A percentile compares a stretch with the other conserved stretches of the same genome.
These are phyloP conservation scores for Anisodus tanguticus DNA, from an alignment of 257 asterid species.

Conservation along the genomic window DNA sequence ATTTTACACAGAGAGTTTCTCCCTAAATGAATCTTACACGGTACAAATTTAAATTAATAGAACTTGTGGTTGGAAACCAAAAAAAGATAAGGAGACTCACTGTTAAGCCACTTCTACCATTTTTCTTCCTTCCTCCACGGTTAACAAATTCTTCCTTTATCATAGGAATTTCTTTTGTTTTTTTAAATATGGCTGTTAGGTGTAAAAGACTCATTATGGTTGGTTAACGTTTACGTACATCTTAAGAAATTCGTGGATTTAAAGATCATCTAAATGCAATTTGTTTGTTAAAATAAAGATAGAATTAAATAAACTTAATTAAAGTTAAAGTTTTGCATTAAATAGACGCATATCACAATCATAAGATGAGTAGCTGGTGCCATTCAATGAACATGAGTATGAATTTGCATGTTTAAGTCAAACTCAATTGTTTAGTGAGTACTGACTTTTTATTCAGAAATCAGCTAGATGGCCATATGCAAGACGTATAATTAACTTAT, in stretches of 20 bases:
- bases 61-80: too few relatives aligned
- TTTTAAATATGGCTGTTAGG: background rate
- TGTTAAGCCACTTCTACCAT: too few relatives aligned
- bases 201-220: background rate
- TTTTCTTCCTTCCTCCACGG: too few relatives aligned
- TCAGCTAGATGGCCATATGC: background rate
- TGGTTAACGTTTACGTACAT: background rate
- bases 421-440: background rate
- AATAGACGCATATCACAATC: conserved; percentile 1
- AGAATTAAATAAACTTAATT: background rate
- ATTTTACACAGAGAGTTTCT: too few relatives aligned
- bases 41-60: too few relatives aligned
- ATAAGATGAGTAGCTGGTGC: background rate
- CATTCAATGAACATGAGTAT: background rate
- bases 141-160: too few relatives aligned
- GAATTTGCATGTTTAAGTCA: conserved; percentile 10
- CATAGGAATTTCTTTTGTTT: too few relatives aligned
- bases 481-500: background rate
- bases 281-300: background rate
- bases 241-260: background rate
- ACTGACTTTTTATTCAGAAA: background rate
- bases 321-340: background rate
- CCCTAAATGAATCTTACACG: too few relatives aligned
- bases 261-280: background rate
- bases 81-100: too few relatives aligned